A percentile compares a stretch with the other conserved stretches of the same genome.
Conservation (phyloP, 2,329 filamentous ascomycete species). For the Neurospora sp. region DNA sequence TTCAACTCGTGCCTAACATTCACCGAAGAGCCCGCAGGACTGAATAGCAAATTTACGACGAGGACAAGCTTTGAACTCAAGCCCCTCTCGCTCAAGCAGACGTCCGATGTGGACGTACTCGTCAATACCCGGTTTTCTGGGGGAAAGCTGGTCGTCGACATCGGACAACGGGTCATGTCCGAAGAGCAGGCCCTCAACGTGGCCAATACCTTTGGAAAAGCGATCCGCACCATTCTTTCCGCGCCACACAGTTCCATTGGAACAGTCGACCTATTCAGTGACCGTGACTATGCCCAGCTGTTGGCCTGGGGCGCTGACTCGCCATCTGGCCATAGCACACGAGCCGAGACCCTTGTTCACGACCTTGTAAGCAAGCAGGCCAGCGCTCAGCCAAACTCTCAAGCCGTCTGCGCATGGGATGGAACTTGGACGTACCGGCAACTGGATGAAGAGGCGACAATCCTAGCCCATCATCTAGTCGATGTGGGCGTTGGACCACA, state of each 20-base stretch:
- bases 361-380: slow-evolving; percentile 34
- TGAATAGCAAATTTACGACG: slow-evolving; percentile 24
- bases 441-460: slow-evolving; percentile 27
- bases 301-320: slow-evolving; percentile 39
- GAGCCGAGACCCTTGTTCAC: slow-evolving; percentile 33
- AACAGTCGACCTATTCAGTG: slow-evolving; percentile 42
- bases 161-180: slow-evolving; percentile 33
- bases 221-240: slow-evolving; percentile 38
- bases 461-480: slow-evolving; percentile 35
- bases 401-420: slow-evolving; percentile 35
- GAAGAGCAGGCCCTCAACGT: slow-evolving; percentile 37
- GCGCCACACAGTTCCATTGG: slow-evolving; percentile 31
- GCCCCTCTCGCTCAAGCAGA: slow-evolving; percentile 30
- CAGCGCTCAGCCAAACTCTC: slow-evolving; percentile 26
- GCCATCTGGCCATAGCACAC: slow-evolving; percentile 27
- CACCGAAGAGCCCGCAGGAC: slow-evolving; percentile 28
- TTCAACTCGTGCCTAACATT: slow-evolving; percentile 44
- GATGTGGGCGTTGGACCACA: slow-evolving; percentile 40
- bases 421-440: slow-evolving; percentile 33
- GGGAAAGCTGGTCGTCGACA: slow-evolving; percentile 31
- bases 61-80: slow-evolving; percentile 21
- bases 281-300: slow-evolving; percentile 44
- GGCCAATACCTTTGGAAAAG: slow-evolving; percentile 41
- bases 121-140: slow-evolving; percentile 33
- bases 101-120: slow-evolving; percentile 36